Evolutionary conservation across 1,139 yeast genomes (phyloP).

Genomic region (Wickerhamomyces sp.): DNA sequence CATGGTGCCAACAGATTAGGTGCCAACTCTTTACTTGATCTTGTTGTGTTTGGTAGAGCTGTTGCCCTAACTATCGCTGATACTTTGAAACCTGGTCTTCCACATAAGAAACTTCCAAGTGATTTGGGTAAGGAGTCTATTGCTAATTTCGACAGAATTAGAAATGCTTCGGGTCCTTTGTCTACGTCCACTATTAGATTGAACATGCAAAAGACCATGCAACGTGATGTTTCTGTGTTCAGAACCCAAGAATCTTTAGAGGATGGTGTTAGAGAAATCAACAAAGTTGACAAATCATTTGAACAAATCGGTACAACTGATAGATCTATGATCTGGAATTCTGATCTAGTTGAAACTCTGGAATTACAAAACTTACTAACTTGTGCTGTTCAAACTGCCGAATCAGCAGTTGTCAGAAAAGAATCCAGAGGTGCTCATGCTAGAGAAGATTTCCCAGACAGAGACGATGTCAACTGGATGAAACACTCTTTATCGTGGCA

Average conservation of each 20-base stretch:
- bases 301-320: constrained; percentile 80
- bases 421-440: constrained; percentile 99
- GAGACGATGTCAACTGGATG: constrained; percentile 98
- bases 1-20: constrained; percentile 99
- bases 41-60: constrained; percentile 98
- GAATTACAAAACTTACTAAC: constrained; percentile 96
- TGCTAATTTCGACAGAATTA: constrained; percentile 81
- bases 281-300: constrained; percentile 69
- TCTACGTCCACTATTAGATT: constrained; percentile 86
- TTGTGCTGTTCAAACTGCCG: constrained; percentile 95
- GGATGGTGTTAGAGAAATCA: constrained; percentile 81
- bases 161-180: constrained; percentile 79
- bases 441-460: constrained; percentile 92
- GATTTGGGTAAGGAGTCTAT: constrained; percentile 88
- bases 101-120: constrained; percentile 73
- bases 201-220: constrained; percentile 95
- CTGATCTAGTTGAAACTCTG: constrained; percentile 91
- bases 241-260: constrained; percentile 91
- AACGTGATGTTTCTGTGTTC: constrained; percentile 94
- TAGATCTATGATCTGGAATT: constrained; percentile 98
- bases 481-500: constrained; percentile 97
- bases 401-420: constrained; percentile 88
- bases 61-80: constrained; percentile 90
- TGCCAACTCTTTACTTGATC: constrained; percentile 93
- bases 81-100: constrained; percentile 80